Percentiles rank a stretch among this genome's conserved stretches.
phyloP scores from a whole-genome alignment of 352 stramenopile species.

The Globisporangium lucens region DNA sequence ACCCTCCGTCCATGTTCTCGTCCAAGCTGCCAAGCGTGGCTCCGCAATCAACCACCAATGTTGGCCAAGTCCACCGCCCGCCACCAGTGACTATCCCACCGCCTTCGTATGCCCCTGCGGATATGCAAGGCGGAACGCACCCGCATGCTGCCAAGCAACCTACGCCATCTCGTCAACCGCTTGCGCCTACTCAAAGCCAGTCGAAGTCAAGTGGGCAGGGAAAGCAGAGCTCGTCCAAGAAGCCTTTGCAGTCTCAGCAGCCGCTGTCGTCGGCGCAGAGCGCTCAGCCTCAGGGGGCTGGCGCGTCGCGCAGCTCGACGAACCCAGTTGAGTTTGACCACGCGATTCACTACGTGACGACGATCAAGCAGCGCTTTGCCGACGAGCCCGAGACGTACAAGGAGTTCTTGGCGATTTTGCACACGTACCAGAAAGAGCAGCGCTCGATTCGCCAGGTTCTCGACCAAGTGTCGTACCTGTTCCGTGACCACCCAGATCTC shows the following conservation, averaged over 20 bases:
- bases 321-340: constrained; percentile 98
- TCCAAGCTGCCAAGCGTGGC: constrained; percentile 24
- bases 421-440: constrained; percentile 99
- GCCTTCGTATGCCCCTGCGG: constrained; percentile 54
- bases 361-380: constrained; percentile 98
- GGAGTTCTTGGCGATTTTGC: constrained; percentile 98
- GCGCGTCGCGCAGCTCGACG: constrained; percentile 35
- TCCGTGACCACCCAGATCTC: constrained; percentile 98
- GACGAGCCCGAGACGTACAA: constrained; percentile 98
- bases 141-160: constrained; percentile 36
- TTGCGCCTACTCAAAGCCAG: constrained; percentile 32
- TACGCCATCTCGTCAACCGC: constrained; percentile 47
- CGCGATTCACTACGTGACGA: constrained; percentile 99
- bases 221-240: constrained; percentile 54
- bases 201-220: constrained; percentile 26
- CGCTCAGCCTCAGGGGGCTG: constrained; percentile 8
- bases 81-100: constrained; percentile 71
- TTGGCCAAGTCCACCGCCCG: constrained; percentile 47
- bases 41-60: constrained; percentile 29
- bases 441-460: constrained; percentile 96
- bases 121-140: constrained; percentile 33
- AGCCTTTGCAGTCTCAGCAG: constrained; percentile 33
- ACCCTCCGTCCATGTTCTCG: constrained; percentile 23
- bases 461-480: constrained; percentile 98
- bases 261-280: constrained; percentile 9